These are phyloP conservation scores for Hymenoscyphus infarciens DNA, from an alignment of 2,329 filamentous ascomycete species.

Conservation along the genomic window DNA sequence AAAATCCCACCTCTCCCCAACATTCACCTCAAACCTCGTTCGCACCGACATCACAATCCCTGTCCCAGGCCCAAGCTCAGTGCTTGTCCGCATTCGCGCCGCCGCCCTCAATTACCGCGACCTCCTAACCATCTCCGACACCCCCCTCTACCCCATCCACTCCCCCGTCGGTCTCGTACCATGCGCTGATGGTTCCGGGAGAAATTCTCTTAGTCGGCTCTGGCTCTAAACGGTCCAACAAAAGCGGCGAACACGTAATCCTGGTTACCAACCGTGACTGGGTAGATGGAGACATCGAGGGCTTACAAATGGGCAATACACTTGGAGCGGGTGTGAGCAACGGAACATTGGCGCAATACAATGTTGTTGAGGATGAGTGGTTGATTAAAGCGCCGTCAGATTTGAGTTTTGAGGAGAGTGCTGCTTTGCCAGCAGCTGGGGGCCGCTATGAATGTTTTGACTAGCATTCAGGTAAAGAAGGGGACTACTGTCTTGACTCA, in stretches of 20 bases:
- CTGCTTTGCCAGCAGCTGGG: slow-evolving; percentile 46
- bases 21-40: slow-evolving; percentile 11
- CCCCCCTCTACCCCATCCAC: slow-evolving; percentile 15
- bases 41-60: slow-evolving; percentile 2
- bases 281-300: slow-evolving; percentile 33
- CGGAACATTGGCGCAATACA: slow-evolving; percentile 56
- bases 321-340: slow-evolving; percentile 51
- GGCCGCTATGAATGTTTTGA: slow-evolving; percentile 52
- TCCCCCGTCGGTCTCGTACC: slow-evolving; percentile 42
- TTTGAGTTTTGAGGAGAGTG: slow-evolving; percentile 42
- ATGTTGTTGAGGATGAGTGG: slow-evolving; percentile 51
- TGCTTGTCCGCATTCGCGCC: slow-evolving; percentile 21
- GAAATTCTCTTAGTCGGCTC: slow-evolving; percentile 47
- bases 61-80: slow-evolving; percentile 11
- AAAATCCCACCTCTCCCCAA: slow-evolving; percentile 11
- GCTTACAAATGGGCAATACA: slow-evolving; percentile 37
- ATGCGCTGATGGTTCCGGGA: slow-evolving; percentile 68
- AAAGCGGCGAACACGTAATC: slow-evolving; percentile 60
- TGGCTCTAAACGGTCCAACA: slow-evolving; percentile 42
- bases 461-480: slow-evolving; percentile 35
- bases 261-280: slow-evolving; percentile 57
- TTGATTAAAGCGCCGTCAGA: slow-evolving; percentile 48
- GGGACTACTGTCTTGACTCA: slow-evolving; percentile 39
- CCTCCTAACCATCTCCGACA: slow-evolving; percentile 16
- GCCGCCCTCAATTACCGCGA: slow-evolving; percentile 24